Base-by-base conservation (phyloP, 1,284 basidiomycete species). In the Leccinum angustisporum region DNA sequence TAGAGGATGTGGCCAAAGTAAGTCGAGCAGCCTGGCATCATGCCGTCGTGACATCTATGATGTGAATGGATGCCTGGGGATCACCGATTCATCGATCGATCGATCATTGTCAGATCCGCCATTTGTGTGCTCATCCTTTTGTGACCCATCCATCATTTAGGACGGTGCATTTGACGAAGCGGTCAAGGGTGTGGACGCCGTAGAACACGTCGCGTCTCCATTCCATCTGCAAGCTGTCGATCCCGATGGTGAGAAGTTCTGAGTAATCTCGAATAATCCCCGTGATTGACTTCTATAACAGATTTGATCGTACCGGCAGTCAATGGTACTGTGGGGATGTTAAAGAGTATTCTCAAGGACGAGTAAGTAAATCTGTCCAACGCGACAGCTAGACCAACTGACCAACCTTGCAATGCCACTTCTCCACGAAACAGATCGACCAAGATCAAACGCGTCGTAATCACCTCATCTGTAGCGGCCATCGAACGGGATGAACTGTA, bases 251-350 rank as follows among this genome's bases (percentile, higher is more conserved):
- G 58, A 48, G 34, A 6, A n/a, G 25, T 7, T 30, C 10, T 7
- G 3, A 38, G 36, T 27, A 7, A 13, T 5, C 14, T 18, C 1
- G 13, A 8, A 36, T 27, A 0, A 48, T 34, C 8, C 14, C 46
- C 11, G 21, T 25, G 21, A 50, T 14, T 13, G 10, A 25, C 13
- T 5, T 50, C 21, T 14, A 50, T 25, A 5, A 4, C 13, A 79
- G 85, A 86, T 57, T 70, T 89, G 16, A 82, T 90, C 68, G 73
- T 73, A 2, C 88, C 89, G 1, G 89, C 89, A 5, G 78, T 90
- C 10, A 75, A 83, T 30, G 89, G 89, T 1, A 90, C 87, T 2
- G 68, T 80, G 0, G 81, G 83, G 40, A 79, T 90, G 5, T 77
- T 90, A 7, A 73, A 82, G 61, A 84, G 83, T 59, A 75, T 83